phyloP scores from a whole-genome alignment of 441 rosid species.

The Gossypium gossypioides region DNA sequence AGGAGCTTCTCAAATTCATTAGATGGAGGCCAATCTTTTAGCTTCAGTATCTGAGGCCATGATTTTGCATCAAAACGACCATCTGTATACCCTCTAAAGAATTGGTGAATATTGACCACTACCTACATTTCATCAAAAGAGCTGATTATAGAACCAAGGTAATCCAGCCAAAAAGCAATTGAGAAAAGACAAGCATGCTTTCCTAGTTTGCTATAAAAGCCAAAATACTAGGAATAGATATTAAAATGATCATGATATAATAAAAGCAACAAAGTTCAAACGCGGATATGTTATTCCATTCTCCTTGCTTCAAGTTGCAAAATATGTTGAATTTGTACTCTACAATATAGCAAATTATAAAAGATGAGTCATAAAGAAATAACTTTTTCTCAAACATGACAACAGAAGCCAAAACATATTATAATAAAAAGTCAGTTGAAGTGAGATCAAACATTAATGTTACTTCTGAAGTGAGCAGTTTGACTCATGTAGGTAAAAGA shows the following conservation, averaged over 20 bases:
- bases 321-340: not conserved
- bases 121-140: constrained; percentile 30
- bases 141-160: not conserved
- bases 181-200: not conserved
- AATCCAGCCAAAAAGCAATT: not conserved
- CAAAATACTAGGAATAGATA: not conserved
- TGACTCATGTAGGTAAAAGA: not conserved
- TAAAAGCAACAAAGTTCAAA: not conserved
- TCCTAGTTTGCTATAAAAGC: not conserved
- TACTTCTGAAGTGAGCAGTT: not conserved
- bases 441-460: not conserved
- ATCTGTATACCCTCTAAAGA: constrained; percentile 45
- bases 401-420: not conserved
- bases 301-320: not conserved
- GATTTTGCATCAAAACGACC: constrained; percentile 21
- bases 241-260: not conserved
- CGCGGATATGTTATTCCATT: not conserved
- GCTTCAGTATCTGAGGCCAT: constrained; percentile 70
- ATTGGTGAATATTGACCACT: constrained; percentile 41
- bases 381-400: not conserved
- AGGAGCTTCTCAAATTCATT: constrained; percentile 41
- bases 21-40: constrained; percentile 90
- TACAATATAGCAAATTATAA: not conserved
- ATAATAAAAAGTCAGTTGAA: not conserved
- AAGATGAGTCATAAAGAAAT: not conserved